Percentiles rank a stretch among this genome's conserved stretches.
Conservation (phyloP, 805 yeast species). For the Starmerella floris region DNA sequence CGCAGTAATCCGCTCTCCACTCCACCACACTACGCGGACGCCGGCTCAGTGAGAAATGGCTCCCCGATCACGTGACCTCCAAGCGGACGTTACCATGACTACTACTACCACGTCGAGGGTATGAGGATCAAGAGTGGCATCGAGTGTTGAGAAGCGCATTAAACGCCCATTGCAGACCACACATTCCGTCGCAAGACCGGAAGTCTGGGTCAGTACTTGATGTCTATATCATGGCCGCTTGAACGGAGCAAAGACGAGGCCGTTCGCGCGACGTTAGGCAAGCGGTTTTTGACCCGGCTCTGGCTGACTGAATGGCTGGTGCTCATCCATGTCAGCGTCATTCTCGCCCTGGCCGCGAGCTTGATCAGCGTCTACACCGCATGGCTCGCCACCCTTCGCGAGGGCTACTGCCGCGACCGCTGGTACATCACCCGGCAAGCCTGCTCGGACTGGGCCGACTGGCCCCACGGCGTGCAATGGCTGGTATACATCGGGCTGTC, state of each 20-base stretch:
- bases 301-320: constrained; percentile 42
- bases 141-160: too few relatives aligned
- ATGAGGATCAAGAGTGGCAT: too few relatives aligned
- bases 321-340: constrained; percentile 53
- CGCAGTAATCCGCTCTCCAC: too few relatives aligned
- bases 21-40: too few relatives aligned
- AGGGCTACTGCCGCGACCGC: constrained; percentile 57
- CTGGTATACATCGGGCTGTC: constrained; percentile 31
- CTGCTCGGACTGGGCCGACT: constrained; percentile 33
- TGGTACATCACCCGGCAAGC: constrained; percentile 58
- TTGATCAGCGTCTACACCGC: constrained; percentile 63
- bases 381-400: constrained; percentile 60
- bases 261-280: constrained; percentile 7
- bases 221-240: constrained; percentile 19
- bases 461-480: constrained; percentile 23
- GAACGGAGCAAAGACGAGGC: constrained; percentile 14
- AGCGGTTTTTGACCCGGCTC: background rate
- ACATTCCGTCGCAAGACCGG: too few relatives aligned
- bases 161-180: too few relatives aligned
- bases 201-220: too few relatives aligned
- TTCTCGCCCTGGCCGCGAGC: constrained; percentile 71
- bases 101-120: too few relatives aligned
- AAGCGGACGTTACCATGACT: too few relatives aligned
- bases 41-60: too few relatives aligned
- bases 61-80: too few relatives aligned